Conservation (phyloP, 192 early-diverging fungal genomes). For the Coemansia sp. region DNA sequence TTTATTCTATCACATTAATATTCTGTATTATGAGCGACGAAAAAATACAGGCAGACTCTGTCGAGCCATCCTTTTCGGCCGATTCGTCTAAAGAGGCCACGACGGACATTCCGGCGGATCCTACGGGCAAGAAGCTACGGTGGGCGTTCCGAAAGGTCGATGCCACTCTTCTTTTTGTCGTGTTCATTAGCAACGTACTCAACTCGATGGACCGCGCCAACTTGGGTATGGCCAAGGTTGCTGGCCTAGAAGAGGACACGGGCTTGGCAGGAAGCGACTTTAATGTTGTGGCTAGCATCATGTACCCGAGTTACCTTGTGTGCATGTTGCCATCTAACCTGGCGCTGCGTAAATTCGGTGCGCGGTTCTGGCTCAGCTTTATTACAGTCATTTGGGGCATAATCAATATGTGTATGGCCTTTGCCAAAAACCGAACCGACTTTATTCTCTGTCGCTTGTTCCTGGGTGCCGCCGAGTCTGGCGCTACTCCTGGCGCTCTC, state of each 20-base stretch:
- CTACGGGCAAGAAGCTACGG: constrained; percentile 19
- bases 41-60: neutral
- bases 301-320: constrained; percentile 47
- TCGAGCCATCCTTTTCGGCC: constrained; percentile 3
- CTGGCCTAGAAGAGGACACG: constrained; percentile 28
- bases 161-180: constrained; percentile 33
- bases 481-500: constrained; percentile 42
- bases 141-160: constrained; percentile 49
- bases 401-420: constrained; percentile 52
- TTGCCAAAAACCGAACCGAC: constrained; percentile 46
- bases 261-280: constrained; percentile 39
- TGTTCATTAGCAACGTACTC: constrained; percentile 46
- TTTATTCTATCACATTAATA: neutral
- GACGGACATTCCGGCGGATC: constrained; percentile 6
- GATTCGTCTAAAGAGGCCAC: constrained; percentile 9
- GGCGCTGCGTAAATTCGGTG: constrained; percentile 44
- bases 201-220: constrained; percentile 50
- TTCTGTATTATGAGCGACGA: constrained; percentile 11
- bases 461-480: constrained; percentile 46
- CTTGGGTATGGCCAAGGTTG: constrained; percentile 42
- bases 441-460: constrained; percentile 43
- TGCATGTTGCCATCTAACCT: constrained; percentile 50
- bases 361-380: constrained; percentile 44
- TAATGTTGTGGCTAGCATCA: constrained; percentile 42
- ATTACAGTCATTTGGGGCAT: constrained; percentile 51